phyloP scores from a whole-genome alignment of 345 rosid species.

The Euphorbia pulcherrima region DNA sequence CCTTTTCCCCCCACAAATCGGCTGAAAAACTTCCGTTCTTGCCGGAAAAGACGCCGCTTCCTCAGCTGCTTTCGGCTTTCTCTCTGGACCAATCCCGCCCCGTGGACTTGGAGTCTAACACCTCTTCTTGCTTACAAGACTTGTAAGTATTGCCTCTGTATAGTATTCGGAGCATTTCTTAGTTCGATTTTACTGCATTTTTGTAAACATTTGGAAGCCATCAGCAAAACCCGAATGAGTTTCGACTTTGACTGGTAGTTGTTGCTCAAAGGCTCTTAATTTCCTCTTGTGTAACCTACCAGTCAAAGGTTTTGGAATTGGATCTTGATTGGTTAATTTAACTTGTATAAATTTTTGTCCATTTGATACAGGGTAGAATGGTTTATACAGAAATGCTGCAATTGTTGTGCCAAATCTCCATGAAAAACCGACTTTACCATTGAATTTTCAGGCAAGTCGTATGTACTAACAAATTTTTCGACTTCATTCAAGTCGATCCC shows the following conservation, averaged over 20 bases:
- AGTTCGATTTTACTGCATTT: not conserved
- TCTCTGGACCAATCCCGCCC: conserved; percentile 33
- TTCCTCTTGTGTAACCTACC: conserved; percentile 26
- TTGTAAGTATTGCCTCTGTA: conserved; percentile 33
- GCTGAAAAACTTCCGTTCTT: conserved; percentile 42
- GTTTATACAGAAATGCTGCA: conserved; percentile 41
- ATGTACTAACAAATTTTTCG: not conserved
- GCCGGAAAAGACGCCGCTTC: conserved; percentile 15
- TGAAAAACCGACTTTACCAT: not conserved
- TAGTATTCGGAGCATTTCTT: not conserved
- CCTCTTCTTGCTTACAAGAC: conserved; percentile 41
- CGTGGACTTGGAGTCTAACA: conserved; percentile 11
- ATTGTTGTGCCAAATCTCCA: conserved; percentile 22
- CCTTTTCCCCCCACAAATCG: conserved; percentile 38
- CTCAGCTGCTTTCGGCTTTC: conserved; percentile 29
- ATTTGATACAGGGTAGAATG: conserved; percentile 40
- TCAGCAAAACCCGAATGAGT: not conserved
- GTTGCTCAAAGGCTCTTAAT: not conserved
- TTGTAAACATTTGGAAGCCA: too few relatives aligned
- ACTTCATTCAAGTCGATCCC: not conserved
- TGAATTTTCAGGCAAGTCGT: not conserved
- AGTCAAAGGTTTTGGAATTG: conserved; percentile 23
- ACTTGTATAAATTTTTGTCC: too few relatives aligned
- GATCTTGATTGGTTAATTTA: not conserved
- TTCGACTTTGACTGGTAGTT: conserved; percentile 29